Evolutionary conservation across 495 filamentous ascomycete genomes (phyloP).

Genomic region (Aspergillus ellipticus): DNA sequence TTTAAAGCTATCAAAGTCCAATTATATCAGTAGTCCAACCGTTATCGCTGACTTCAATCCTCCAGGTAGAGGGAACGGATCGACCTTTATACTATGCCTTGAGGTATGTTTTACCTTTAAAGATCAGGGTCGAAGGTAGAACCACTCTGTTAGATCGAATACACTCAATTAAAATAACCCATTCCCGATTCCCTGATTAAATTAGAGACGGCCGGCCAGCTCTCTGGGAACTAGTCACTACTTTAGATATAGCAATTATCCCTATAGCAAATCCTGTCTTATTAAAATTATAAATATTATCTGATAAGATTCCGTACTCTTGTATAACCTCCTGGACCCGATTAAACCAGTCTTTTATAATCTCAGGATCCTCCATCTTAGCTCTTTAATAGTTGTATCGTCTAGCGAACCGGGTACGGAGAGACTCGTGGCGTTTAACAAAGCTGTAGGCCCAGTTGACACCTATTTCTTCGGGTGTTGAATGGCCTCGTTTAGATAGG

Average conservation of each 20-base stretch:
- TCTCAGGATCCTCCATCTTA: background rate
- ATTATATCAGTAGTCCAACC: too few relatives aligned
- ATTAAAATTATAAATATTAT: slow-evolving; percentile 46
- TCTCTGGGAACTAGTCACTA: slow-evolving; percentile 23
- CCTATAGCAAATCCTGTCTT: slow-evolving; percentile 40
- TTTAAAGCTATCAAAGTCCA: too few relatives aligned
- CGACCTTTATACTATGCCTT: too few relatives aligned
- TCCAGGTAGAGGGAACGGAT: too few relatives aligned
- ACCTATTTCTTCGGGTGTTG: too few relatives aligned
- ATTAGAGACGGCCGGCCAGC: slow-evolving; percentile 20
- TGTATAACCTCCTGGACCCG: background rate
- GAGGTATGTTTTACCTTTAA: too few relatives aligned
- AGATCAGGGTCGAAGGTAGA: slow-evolving; percentile 22
- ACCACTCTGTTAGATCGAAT: slow-evolving; percentile 21
- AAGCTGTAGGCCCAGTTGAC: slow-evolving; percentile 24
- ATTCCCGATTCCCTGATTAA: slow-evolving; percentile 21
- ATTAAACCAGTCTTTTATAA: background rate
- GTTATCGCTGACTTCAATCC: too few relatives aligned
- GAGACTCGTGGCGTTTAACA: slow-evolving; percentile 22
- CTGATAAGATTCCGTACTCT: slow-evolving; percentile 4
- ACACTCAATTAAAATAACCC: slow-evolving; percentile 22
- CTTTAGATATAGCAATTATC: slow-evolving; percentile 21
- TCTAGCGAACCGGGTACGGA: slow-evolving; percentile 26
- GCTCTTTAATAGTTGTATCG: slow-evolving; percentile 28
- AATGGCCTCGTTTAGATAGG: too few relatives aligned